A percentile compares a stretch with the other conserved stretches of the same genome.
phyloP scores from a whole-genome alignment of 2,329 filamentous ascomycete species.

The Colletotrichum navitas region DNA sequence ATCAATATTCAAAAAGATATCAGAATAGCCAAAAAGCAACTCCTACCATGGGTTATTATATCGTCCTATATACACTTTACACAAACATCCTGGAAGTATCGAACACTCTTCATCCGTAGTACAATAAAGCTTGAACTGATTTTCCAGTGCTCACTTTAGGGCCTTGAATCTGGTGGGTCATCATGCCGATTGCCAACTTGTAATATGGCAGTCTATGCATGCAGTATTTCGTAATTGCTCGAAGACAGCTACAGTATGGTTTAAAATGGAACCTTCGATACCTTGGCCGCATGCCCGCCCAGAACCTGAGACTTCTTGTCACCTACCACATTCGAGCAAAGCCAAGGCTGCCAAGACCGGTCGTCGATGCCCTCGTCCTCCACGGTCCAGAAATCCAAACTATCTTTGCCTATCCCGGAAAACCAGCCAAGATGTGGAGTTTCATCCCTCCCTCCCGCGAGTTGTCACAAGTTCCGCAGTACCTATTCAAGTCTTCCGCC shows the following conservation, averaged over 20 bases:
- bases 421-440: neutral
- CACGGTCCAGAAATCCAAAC: neutral
- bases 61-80: too few relatives aligned
- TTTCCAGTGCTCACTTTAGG: too few relatives aligned
- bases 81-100: too few relatives aligned
- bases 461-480: neutral
- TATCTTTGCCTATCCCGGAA: neutral
- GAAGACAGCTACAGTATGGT: neutral
- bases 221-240: too few relatives aligned
- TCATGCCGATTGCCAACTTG: too few relatives aligned
- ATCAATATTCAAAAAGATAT: too few relatives aligned
- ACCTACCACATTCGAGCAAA: slow-evolving; percentile 16
- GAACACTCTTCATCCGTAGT: too few relatives aligned
- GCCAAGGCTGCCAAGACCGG: slow-evolving; percentile 18
- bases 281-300: neutral
- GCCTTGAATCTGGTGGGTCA: too few relatives aligned
- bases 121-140: too few relatives aligned
- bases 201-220: too few relatives aligned
- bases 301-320: neutral
- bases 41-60: too few relatives aligned
- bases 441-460: neutral
- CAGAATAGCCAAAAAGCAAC: too few relatives aligned
- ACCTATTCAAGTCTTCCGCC: neutral
- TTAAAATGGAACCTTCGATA: neutral
- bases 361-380: neutral